Evolutionary conservation across 192 early-diverging fungal species (phyloP).

Genomic region (Coemansia sp.): DNA sequence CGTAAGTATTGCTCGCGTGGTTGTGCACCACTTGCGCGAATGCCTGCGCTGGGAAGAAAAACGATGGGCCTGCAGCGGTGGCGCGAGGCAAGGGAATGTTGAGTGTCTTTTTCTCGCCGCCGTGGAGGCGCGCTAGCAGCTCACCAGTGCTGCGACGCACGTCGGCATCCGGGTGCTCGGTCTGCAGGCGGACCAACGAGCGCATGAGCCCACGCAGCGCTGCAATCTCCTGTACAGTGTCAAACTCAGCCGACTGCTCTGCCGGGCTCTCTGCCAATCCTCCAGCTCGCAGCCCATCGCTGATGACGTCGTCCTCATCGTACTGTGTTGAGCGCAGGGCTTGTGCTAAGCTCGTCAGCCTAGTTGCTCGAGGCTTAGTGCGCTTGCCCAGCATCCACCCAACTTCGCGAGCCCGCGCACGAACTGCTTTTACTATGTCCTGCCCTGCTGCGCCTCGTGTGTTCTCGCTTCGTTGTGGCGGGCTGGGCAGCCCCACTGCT

Average conservation of each 20-base stretch:
- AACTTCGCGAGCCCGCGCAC: slow-evolving; percentile 37
- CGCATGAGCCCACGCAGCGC: slow-evolving; percentile 29
- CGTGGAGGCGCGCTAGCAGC: slow-evolving; percentile 30
- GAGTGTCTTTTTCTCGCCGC: slow-evolving; percentile 32
- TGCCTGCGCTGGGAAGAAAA: slow-evolving; percentile 31
- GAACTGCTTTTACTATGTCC: slow-evolving; percentile 24
- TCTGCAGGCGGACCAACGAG: slow-evolving; percentile 33
- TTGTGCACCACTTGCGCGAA: slow-evolving; percentile 18
- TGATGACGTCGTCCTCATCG: slow-evolving; percentile 43
- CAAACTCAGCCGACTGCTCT: slow-evolving; percentile 38
- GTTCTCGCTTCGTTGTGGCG: slow-evolving; percentile 1
- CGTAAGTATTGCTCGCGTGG: slow-evolving; percentile 5
- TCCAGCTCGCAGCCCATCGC: slow-evolving; percentile 8
- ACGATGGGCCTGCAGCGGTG: slow-evolving; percentile 30
- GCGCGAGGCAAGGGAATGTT: slow-evolving; percentile 34
- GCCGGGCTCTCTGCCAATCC: slow-evolving; percentile 13
- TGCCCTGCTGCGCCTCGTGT: slow-evolving; percentile 2
- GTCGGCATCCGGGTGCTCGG: slow-evolving; percentile 34
- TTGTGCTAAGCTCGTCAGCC: slow-evolving; percentile 28
- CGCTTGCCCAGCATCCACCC: slow-evolving; percentile 40
- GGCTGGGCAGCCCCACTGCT: not conserved
- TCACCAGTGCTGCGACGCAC: slow-evolving; percentile 27
- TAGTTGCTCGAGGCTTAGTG: slow-evolving; percentile 13
- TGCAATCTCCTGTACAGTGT: slow-evolving; percentile 38
- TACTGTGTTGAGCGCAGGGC: slow-evolving; percentile 27